Evolutionary conservation across 371 early-diverging fungal species (phyloP), one percentile per base, ranked within the genome.

Genomic region (Rhizopus arrhizus): DNA sequence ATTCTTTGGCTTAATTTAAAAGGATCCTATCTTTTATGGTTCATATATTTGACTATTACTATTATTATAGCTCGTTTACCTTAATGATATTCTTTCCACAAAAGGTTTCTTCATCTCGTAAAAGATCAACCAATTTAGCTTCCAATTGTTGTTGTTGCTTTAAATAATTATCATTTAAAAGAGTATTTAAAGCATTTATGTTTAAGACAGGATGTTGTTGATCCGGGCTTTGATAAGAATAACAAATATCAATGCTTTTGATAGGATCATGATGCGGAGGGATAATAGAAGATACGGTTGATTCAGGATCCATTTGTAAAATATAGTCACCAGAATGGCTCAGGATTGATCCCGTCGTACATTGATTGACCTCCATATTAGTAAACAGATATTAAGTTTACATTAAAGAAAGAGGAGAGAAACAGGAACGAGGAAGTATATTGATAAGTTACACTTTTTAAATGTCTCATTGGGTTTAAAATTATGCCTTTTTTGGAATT

Each of bases 31-130:
- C 33, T 40, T 46, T n/a, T 9, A 43, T 34, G 35, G 29, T n/a
- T 31, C 10, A 42, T n/a, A 15, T 50, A 47, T 22, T 22, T 56
- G 11, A 34, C 5, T 13, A 5, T 41, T 29, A 15, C 43, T 47
- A 4, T 5, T 35, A 49, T 3, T 13, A 5, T 46, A 15, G 11
- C 16, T 40, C 8, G 40, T 28, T 43, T 69, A 71, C 77, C 33
- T 58, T 55, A 40, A 40, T 40, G 40, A 10, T 22, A 68, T 32
- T 31, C 66, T 63, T 32, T 68, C 73, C 12, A 66, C 70, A 55
- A 66, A 72, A 9, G 65, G 34, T 52, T 72, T 77, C n/a, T 53
- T 66, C 32, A 67, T 51, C 42, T 66, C 56, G 64, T 3, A 63
- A 13, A n/a, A 68, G 56, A 45, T 68, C 68, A 36, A 60, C 61